Base-by-base conservation (phyloP, 139 green algal genomes). In the Nannochloris sp. region DNA sequence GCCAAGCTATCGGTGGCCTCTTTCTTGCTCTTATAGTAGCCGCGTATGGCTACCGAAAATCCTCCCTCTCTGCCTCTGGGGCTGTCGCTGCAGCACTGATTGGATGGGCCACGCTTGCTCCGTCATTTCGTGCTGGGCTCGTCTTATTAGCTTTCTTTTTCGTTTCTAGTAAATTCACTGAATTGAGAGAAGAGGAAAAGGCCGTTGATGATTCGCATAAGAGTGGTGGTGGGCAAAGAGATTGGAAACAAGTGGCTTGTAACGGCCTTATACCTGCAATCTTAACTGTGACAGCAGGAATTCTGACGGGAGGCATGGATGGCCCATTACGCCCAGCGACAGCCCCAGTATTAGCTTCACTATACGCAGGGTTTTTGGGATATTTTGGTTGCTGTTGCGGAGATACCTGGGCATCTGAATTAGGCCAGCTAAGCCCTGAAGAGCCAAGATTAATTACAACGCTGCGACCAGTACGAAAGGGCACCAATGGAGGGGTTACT, bases 351-450 rank as follows among this genome's bases (percentile, higher is more conserved):
- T 65, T 46, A 38, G 31, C 62, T 7, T 37, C 34, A 15, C 44
- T 77, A 14, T 45, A 37, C 3, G 45, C 34, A 6, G 80, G 35
- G 0, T 85, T 94, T 34, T 61, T 96, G 46, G 90, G 86, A 6
- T 93, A 95, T 72, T 94, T 90, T 60, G 80, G 83, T n/a, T 93
- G 86, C 77, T 96, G 87, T 68, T 90, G 80, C 60, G 92, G 80
- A 2, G 92, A 98, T 82, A 97, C 92, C 0, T 98, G 90, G 91
- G 77, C 88, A 2, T 85, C 69, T 6, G 92, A 98, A 82, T 32
- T 97, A 3, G 92, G 92, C 1, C 76, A 92, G 25, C 79, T 96
- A 10, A 82, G 62, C 30, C n/a, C 60, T 9, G 15, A 38, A 23
- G 23, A 67, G 48, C 92, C 92, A 0, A 73, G 83, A 14, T 83